Evolutionary conservation across 805 yeast species (phyloP), one percentile per base, ranked within the genome.

Genomic region (Yamadazyma scolyti): DNA sequence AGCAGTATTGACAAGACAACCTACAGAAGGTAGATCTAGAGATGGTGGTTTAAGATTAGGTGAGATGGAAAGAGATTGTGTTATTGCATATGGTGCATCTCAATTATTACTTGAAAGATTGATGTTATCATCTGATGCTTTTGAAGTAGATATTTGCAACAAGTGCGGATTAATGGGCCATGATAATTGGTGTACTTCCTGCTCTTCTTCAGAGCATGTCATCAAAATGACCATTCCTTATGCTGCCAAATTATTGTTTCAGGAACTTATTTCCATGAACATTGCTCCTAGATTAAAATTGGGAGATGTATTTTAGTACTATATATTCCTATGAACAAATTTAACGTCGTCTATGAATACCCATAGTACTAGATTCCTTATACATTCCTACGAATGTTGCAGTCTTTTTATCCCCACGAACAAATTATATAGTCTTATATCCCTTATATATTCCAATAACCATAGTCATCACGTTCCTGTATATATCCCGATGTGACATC

Each of bases 21-120:
- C 97, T 11, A 90, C 97, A 0, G 98, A 93, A 61, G 98, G 98
- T 73, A 77, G 98, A 61, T 87, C 97, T 2, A 77, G 98, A 61
- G 98, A 93, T 61, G 98, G 98, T 76, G 98, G 98, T 56, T 74
- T 93, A 56, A 82, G 98, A 70, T 74, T 93, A 58, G 98, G 98
- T 51, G 98, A 93, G 67, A 93, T 93, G 98, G 98, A 93, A 61
- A 83, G 98, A 64, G 98, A 93, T 69, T 93, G 98, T 81, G 96
- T 93, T 43, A 94, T 93, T 63, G 98, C 98, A 1, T 93, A 93
- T 51, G 98, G 98, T 52, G 98, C 98, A 1, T 89, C 97, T 4
- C 97, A 90, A 61, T 67, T 93, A 46, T 70, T 93, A 44, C 66
- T 93, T 40, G 98, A 93, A 62, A 79, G 98, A 61, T 73, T 93